phyloP scores from a whole-genome alignment of 805 yeast genomes.

The Cyberlindnera euphorbiiphila region DNA sequence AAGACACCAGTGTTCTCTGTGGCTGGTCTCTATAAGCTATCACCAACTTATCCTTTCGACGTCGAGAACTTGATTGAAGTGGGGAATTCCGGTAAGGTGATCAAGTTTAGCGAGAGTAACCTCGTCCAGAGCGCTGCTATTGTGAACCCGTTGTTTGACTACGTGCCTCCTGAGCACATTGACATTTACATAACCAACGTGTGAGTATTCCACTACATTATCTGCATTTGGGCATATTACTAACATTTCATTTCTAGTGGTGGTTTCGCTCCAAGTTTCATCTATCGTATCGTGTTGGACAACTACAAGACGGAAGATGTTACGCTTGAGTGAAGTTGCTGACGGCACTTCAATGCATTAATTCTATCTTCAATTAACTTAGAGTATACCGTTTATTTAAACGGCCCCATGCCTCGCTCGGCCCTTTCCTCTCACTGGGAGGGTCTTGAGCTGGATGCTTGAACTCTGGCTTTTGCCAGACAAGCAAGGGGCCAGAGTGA shows the following conservation, averaged over 20 bases:
- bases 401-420: slow-evolving; percentile 67
- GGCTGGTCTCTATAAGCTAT: slow-evolving; percentile 88
- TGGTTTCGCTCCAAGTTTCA: slow-evolving; percentile 93
- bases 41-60: slow-evolving; percentile 83
- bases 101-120: slow-evolving; percentile 67
- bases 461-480: background rate
- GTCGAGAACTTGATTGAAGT: slow-evolving; percentile 84
- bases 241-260: slow-evolving; percentile 39
- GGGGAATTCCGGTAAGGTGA: slow-evolving; percentile 88
- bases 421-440: slow-evolving; percentile 29
- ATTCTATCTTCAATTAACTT: background rate
- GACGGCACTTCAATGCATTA: background rate
- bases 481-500: slow-evolving; percentile 48
- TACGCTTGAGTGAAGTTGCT: slow-evolving; percentile 39
- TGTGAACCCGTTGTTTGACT: slow-evolving; percentile 85
- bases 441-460: slow-evolving; percentile 63
- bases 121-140: slow-evolving; percentile 73
- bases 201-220: slow-evolving; percentile 27
- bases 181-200: slow-evolving; percentile 93
- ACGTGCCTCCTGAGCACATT: slow-evolving; percentile 88
- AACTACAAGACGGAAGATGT: slow-evolving; percentile 87
- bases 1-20: slow-evolving; percentile 95
- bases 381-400: slow-evolving; percentile 1
- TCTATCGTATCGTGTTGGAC: slow-evolving; percentile 91
- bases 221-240: slow-evolving; percentile 8